Evolutionary conservation across 2,329 filamentous ascomycete genomes (phyloP), one percentile per base, ranked within the genome.

Genomic region (Elsinoe batatas): DNA sequence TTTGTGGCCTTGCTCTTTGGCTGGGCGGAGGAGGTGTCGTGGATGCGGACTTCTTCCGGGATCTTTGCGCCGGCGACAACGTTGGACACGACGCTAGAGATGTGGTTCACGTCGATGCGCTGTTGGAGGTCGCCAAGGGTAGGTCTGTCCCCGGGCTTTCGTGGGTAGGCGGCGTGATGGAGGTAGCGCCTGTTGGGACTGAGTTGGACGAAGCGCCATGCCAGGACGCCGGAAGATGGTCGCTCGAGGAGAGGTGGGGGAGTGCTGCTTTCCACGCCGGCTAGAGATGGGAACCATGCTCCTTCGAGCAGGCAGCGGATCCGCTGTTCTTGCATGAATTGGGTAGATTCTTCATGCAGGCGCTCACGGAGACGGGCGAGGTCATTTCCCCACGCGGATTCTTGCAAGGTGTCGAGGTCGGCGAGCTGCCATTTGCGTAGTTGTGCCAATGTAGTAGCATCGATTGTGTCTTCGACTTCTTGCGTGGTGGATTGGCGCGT

Each of bases 271-370:
- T 55, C 46, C 50, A 47, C 6, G 49, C 36, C 7, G 22, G 15
- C 70, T 64, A 69, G 73, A 61, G 72, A 78, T 3, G 80, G 77
- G 62, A 97, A 98, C 93, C 93, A 98, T 8, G 87, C 84, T 5
- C 93, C 93, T 62, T 88, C 80, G 3, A 97, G 79, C 37, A 98
- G 75, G 67, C 91, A 96, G 54, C 93, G 81, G 59, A 97, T 87
- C 36, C 93, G 83, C 70, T 98, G 93, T 72, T 98, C 93, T 71
- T 95, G 96, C 71, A 97, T 88, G 66, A 98, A 98, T 65, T 95
- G 88, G 54, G 96, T 74, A 10, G 91, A 90, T 70, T 98, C 93
- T 64, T 91, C 84, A 62, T 88, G 87, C 43, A 97, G 78, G 68
- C 95, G 89, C 55, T 96, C 89, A 33, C 90, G 85, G n/a, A 95